Evolutionary conservation across 306 rosid genomes (phyloP), one percentile per base, ranked within the genome.

Genomic region (Carpinus viminea): DNA sequence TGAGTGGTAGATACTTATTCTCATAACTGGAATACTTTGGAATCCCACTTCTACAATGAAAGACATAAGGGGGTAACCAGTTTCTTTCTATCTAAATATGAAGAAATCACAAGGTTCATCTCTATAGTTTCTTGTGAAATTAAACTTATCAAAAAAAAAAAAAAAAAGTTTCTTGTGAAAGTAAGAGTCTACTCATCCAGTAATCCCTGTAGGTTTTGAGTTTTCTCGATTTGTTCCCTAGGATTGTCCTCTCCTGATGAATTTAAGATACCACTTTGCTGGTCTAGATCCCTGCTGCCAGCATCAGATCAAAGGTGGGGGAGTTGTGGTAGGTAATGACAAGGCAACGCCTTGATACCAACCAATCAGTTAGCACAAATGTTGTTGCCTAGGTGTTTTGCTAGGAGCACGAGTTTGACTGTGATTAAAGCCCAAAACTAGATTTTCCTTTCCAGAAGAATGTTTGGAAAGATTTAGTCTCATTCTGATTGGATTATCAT

Each of bases 361-460:
- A 16, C 34, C 12, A 2, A 38, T 36, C 36, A 12, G 51, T 15
- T 34, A 34, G 31, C 18, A 21, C 65, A 68, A 24, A 38, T 6
- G 60, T 20, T 21, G 52, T 20, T 73, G 76, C 46, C 47, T 12
- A n/a, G 52, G 26, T 16, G 17, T 21, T 48, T 59, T 60, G 38
- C 55, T 59, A 21, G 17, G 34, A 74, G 64, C 41, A 51, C 15
- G 8, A 2, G 16, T 51, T 34, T 75, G 41, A 45, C 21, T 38
- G 26, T n/a, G 72, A 31, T 47, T 74, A 68, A 54, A 43, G 43
- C 69, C 65, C 45, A 26, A 46, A 31, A 11, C 45, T 55, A 56
- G 62, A 47, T 75, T 60, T 11, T 45, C 17, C 13, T 12, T 73
- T 64, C 26, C 52, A 65, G 51, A 66, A 72, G 38, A 70, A 53